These are phyloP conservation scores for Basidiobolus heterosporus DNA, from an alignment of 371 early-diverging fungal species.

Conservation along the genomic window DNA sequence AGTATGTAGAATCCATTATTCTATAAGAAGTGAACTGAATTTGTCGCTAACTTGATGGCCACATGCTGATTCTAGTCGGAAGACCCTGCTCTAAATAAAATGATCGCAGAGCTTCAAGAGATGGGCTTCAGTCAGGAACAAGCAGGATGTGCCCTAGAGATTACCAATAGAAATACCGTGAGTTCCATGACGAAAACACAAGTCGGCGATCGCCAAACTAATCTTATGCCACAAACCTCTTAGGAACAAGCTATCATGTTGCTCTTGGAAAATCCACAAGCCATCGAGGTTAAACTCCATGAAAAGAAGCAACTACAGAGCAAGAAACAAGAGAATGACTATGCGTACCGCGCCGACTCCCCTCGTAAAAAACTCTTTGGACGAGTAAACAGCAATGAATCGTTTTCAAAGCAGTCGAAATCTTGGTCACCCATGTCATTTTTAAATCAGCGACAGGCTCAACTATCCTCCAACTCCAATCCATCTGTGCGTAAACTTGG, in stretches of 20 bases:
- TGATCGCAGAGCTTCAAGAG: constrained; percentile 31
- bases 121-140: constrained; percentile 56
- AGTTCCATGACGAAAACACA: not conserved
- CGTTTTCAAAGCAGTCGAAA: constrained; percentile 9
- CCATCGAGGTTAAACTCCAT: constrained; percentile 24
- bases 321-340: constrained; percentile 4
- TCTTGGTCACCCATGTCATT: constrained; percentile 44
- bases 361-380: not conserved
- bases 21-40: too few relatives aligned
- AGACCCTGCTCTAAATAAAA: constrained; percentile 16
- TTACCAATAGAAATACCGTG: constrained; percentile 35
- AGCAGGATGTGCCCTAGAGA: constrained; percentile 35
- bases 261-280: constrained; percentile 35
- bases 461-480: constrained; percentile 28
- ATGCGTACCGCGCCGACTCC: constrained; percentile 2
- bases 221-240: not conserved
- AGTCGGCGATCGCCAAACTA: not conserved
- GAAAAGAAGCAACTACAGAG: constrained; percentile 8
- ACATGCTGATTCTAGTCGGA: constrained; percentile 4
- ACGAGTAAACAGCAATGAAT: constrained; percentile 3
- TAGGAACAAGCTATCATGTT: constrained; percentile 40
- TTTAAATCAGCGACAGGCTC: constrained; percentile 44
- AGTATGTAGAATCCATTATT: too few relatives aligned
- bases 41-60: constrained; percentile 5
- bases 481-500: constrained; percentile 43